A percentile compares a stretch with the other conserved stretches of the same genome.
Evolutionary conservation across 148 eudicot genomes (phyloP).

Genomic region (Persicaria maculosa): DNA sequence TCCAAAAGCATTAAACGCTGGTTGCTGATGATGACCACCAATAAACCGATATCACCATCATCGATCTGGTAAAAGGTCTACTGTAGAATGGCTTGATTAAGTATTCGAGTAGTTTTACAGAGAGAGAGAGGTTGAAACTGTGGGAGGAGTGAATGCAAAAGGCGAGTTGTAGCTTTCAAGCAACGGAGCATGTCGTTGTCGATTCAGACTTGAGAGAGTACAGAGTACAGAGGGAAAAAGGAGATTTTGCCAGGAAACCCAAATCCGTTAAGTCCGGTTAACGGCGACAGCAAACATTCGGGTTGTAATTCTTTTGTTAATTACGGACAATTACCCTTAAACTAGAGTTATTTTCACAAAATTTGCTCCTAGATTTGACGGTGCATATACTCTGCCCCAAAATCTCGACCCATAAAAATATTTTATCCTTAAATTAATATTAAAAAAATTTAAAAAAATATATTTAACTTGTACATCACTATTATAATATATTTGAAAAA

Average conservation of each 20-base stretch:
- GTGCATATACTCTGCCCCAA: too few relatives aligned
- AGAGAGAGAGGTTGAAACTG: not conserved
- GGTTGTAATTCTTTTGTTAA: too few relatives aligned
- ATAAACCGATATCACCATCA: not conserved
- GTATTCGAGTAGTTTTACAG: not conserved
- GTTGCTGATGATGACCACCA: too few relatives aligned
- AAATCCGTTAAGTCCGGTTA: not conserved
- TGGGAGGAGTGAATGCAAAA: not conserved
- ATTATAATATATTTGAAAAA: too few relatives aligned
- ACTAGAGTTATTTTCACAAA: too few relatives aligned
- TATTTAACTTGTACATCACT: too few relatives aligned
- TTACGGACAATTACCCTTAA: too few relatives aligned
- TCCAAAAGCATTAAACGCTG: not conserved
- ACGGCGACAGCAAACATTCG: not conserved
- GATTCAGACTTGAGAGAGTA: not conserved
- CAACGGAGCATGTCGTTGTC: not conserved
- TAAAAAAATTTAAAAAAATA: too few relatives aligned
- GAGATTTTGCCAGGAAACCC: not conserved
- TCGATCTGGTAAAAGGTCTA: not conserved
- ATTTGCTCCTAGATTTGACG: too few relatives aligned
- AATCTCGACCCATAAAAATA: too few relatives aligned
- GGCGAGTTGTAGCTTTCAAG: slow-evolving; percentile 9
- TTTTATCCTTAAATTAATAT: too few relatives aligned
- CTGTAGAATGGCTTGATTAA: not conserved
- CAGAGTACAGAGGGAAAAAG: not conserved